Conservation (phyloP, 2,329 filamentous ascomycete species). For the Penicillium palitans region DNA sequence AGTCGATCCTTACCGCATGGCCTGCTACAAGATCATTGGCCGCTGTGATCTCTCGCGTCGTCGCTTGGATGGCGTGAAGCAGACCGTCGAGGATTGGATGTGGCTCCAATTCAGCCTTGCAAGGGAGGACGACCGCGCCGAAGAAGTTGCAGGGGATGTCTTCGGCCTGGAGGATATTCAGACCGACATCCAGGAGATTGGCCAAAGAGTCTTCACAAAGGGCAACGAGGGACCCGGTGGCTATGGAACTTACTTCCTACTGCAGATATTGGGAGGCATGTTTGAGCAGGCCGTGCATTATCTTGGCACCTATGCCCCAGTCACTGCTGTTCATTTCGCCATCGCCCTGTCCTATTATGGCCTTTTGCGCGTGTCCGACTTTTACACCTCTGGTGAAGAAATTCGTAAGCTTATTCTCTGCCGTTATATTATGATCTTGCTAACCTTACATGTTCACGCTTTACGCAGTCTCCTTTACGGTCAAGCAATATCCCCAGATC, state of each 20-base stretch:
- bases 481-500: constrained; percentile 67
- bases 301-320: constrained; percentile 85
- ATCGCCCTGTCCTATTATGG: constrained; percentile 88
- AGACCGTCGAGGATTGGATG: constrained; percentile 65
- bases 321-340: constrained; percentile 92
- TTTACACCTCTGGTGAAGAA: constrained; percentile 71
- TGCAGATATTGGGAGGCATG: constrained; percentile 86
- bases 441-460: constrained; percentile 1
- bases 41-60: constrained; percentile 63
- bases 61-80: constrained; percentile 58
- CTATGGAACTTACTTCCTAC: constrained; percentile 89
- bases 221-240: constrained; percentile 73
- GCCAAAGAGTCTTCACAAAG: constrained; percentile 85
- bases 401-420: constrained; percentile 49
- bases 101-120: constrained; percentile 67
- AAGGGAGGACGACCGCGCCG: constrained; percentile 60
- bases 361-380: constrained; percentile 81
- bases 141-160: constrained; percentile 62
- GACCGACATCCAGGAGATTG: constrained; percentile 80
- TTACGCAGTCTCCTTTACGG: constrained; percentile 53
- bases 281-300: constrained; percentile 93
- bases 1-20: constrained; percentile 92
- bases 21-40: constrained; percentile 96
- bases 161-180: constrained; percentile 70
- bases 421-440: constrained; percentile 5